Conservation (phyloP, 129 eudicot species). For the Tagetes patula region DNA sequence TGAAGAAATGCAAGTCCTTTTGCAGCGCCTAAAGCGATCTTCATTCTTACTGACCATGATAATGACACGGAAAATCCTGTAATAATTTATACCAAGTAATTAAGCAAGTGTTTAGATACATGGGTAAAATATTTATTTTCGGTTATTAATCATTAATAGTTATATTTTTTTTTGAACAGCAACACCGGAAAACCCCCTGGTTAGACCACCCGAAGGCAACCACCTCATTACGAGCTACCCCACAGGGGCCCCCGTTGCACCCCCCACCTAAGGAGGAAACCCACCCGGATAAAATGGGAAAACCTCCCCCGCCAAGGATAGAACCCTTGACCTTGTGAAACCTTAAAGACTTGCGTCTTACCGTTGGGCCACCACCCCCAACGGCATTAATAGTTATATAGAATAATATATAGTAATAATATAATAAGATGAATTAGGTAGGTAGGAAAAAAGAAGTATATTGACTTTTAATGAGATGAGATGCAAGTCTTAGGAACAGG, state of each 20-base stretch:
- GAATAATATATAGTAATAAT: not conserved
- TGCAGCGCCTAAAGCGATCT: conserved; percentile 72
- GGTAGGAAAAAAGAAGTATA: not conserved
- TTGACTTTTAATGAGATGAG: conserved; percentile 20
- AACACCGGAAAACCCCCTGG: too few species aligned
- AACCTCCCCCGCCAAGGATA: too few species aligned
- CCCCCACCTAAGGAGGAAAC: too few species aligned
- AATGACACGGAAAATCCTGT: conserved; percentile 72
- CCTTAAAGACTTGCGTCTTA: too few species aligned
- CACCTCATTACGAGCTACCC: too few species aligned
- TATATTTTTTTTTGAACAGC: not conserved
- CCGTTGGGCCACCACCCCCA: too few species aligned
- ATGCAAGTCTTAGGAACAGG: conserved; percentile 31
- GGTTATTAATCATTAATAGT: not conserved
- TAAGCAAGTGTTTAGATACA: not conserved
- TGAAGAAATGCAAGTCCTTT: conserved; percentile 83
- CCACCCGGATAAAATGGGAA: too few species aligned
- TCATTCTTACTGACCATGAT: conserved; percentile 82
- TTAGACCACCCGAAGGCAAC: too few species aligned
- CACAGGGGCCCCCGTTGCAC: too few species aligned
- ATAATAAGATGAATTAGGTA: too few species aligned
- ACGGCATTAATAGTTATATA: not conserved
- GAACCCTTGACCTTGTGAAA: too few species aligned
- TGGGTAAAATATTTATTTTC: not conserved
- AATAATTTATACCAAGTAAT: not conserved